Conservation (phyloP, 2,329 filamentous ascomycete genomes). For the Exophiala aquamarina region DNA sequence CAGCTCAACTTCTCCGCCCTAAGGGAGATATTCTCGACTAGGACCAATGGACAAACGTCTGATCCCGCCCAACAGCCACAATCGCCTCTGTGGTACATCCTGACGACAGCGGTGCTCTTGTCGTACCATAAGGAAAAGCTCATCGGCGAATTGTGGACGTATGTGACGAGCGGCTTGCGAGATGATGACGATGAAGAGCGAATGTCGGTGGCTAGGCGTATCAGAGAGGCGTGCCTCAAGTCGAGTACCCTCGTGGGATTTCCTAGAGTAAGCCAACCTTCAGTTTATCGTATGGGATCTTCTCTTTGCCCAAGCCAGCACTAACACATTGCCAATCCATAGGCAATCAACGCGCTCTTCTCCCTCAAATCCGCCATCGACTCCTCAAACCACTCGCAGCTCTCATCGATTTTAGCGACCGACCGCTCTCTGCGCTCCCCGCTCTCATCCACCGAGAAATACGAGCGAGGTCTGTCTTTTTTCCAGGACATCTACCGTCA, state of each 20-base stretch:
- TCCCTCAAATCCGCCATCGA: slow-evolving; percentile 28
- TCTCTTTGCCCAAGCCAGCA: slow-evolving; percentile 1
- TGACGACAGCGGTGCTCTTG: slow-evolving; percentile 29
- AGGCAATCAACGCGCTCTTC: slow-evolving; percentile 31
- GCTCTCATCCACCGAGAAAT: slow-evolving; percentile 19
- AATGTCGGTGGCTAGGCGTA: slow-evolving; percentile 26
- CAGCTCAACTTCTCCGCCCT: slow-evolving; percentile 17
- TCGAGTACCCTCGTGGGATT: slow-evolving; percentile 33
- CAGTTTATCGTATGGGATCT: neutral
- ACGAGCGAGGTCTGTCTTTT: slow-evolving; percentile 30
- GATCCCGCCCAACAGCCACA: too few species aligned
- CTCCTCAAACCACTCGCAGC: slow-evolving; percentile 16
- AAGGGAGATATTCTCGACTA: slow-evolving; percentile 6
- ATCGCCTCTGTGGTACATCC: slow-evolving; percentile 30
- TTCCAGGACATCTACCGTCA: slow-evolving; percentile 31
- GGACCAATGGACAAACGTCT: too few species aligned
- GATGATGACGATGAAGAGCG: slow-evolving; percentile 6
- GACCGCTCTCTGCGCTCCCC: slow-evolving; percentile 27
- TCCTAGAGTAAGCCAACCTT: slow-evolving; percentile 26
- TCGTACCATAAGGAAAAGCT: slow-evolving; percentile 31
- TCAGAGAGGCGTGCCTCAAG: slow-evolving; percentile 31
- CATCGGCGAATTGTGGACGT: slow-evolving; percentile 29
- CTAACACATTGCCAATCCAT: neutral
- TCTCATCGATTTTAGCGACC: slow-evolving; percentile 16
- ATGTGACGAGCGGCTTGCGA: slow-evolving; percentile 19